Conservation (phyloP, 2,329 filamentous ascomycete genomes). For the Cordyceps tenuipes region DNA sequence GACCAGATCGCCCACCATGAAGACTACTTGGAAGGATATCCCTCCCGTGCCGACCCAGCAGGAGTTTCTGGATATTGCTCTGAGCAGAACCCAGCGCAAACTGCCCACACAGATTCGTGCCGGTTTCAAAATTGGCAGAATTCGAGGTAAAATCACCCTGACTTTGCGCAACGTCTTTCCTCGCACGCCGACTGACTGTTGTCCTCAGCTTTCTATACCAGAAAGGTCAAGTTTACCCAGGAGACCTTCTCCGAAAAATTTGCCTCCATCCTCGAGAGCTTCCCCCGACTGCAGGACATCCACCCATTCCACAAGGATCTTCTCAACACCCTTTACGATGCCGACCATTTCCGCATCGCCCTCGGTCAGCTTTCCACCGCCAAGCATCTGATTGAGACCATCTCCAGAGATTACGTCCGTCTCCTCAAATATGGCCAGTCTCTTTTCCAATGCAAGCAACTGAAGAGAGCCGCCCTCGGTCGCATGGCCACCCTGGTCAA, state of each 20-base stretch:
- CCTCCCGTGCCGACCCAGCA: slow-evolving; percentile 82
- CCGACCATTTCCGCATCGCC: slow-evolving; percentile 94
- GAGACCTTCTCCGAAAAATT: slow-evolving; percentile 97
- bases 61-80: slow-evolving; percentile 96
- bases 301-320: slow-evolving; percentile 79
- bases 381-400: slow-evolving; percentile 93
- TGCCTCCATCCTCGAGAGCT: slow-evolving; percentile 79
- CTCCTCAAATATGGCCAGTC: slow-evolving; percentile 88
- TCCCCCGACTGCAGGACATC: slow-evolving; percentile 87
- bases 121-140: slow-evolving; percentile 90
- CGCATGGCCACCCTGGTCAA: slow-evolving; percentile 98
- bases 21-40: slow-evolving; percentile 66
- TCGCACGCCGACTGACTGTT: slow-evolving; percentile 8
- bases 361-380: slow-evolving; percentile 93
- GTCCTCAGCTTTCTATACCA: slow-evolving; percentile 74
- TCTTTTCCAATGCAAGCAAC: slow-evolving; percentile 97
- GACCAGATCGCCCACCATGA: slow-evolving; percentile 38
- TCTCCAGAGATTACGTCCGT: slow-evolving; percentile 91
- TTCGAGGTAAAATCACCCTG: slow-evolving; percentile 45
- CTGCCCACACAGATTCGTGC: slow-evolving; percentile 92
- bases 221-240: slow-evolving; percentile 97
- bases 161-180: background rate
- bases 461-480: slow-evolving; percentile 91
- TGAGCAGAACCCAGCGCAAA: slow-evolving; percentile 85
- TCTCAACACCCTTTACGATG: slow-evolving; percentile 97